A percentile compares a stretch with the other conserved stretches of the same genome.
Evolutionary conservation across 2,329 filamentous ascomycete genomes (phyloP).

Genomic region (Stagonosporopsis vannaccii): DNA sequence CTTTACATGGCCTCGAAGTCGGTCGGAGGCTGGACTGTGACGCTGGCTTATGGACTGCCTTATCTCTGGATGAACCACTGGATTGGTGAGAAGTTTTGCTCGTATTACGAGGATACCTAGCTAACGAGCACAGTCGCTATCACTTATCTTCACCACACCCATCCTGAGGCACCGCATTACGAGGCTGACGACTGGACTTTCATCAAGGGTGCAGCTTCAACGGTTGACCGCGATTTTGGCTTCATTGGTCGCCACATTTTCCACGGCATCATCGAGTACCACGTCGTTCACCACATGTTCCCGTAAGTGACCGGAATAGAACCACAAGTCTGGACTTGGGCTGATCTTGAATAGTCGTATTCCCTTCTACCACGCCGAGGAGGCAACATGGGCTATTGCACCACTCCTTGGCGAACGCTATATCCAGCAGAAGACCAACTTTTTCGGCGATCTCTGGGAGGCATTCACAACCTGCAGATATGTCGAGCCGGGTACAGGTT

Average conservation of each 20-base stretch:
- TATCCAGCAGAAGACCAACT: slow-evolving; percentile 31
- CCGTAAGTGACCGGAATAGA: slow-evolving; percentile 43
- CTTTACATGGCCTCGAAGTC: slow-evolving; percentile 62
- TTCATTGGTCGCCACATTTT: slow-evolving; percentile 71
- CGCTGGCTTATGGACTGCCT: slow-evolving; percentile 68
- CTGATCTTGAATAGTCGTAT: slow-evolving; percentile 31
- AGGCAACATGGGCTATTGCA: slow-evolving; percentile 34
- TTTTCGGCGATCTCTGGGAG: slow-evolving; percentile 31
- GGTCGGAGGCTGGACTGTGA: slow-evolving; percentile 64
- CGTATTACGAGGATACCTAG: not conserved
- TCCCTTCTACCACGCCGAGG: slow-evolving; percentile 38
- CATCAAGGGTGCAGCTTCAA: slow-evolving; percentile 67
- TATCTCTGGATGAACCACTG: slow-evolving; percentile 77
- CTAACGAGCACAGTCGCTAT: slow-evolving; percentile 63
- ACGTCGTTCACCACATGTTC: slow-evolving; percentile 70
- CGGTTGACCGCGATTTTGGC: slow-evolving; percentile 70
- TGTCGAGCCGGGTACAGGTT: slow-evolving; percentile 30
- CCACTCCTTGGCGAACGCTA: slow-evolving; percentile 36
- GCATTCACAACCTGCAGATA: slow-evolving; percentile 34
- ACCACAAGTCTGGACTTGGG: not conserved
- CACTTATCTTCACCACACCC: slow-evolving; percentile 77
- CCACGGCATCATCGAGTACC: slow-evolving; percentile 70
- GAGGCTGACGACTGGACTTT: slow-evolving; percentile 67
- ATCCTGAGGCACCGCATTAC: slow-evolving; percentile 65
- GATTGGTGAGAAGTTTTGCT: slow-evolving; percentile 52